These are phyloP conservation scores for Eutrema salsugineum DNA, from an alignment of 441 rosid species.

Conservation along the genomic window DNA sequence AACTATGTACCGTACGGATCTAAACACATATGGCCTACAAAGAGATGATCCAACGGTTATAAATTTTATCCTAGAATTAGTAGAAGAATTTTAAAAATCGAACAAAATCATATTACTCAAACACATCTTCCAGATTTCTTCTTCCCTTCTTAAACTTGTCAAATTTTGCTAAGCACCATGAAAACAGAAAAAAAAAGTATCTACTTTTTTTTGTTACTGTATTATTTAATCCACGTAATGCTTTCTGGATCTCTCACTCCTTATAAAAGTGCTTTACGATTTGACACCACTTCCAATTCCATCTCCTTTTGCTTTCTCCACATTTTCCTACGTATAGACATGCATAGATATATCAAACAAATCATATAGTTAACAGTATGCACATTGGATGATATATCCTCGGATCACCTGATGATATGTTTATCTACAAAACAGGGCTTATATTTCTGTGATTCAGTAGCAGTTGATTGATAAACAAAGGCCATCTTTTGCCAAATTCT, in stretches of 20 bases:
- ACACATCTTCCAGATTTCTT: background rate
- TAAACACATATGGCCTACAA: slow-evolving; percentile 11
- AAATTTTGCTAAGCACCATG: slow-evolving; percentile 3
- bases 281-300: slow-evolving; percentile 26
- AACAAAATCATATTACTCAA: background rate
- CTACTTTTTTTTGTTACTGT: background rate
- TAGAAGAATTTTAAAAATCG: background rate
- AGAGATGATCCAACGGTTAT: slow-evolving; percentile 21
- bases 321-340: background rate
- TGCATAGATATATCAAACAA: background rate
- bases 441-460: slow-evolving; percentile 4
- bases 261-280: slow-evolving; percentile 24
- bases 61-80: background rate
- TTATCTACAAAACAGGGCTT: background rate
- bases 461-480: background rate
- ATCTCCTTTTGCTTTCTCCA: slow-evolving; percentile 27
- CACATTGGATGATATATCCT: background rate
- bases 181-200: background rate
- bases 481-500: slow-evolving; percentile 10
- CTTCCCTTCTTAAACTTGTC: background rate
- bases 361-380: background rate
- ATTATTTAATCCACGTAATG: background rate
- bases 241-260: slow-evolving; percentile 7
- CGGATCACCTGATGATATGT: slow-evolving; percentile 3
- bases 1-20: slow-evolving; percentile 20